Evolutionary conservation across 2,329 filamentous ascomycete species (phyloP), one percentile per base, ranked within the genome.

Genomic region (Penicillium sp.): DNA sequence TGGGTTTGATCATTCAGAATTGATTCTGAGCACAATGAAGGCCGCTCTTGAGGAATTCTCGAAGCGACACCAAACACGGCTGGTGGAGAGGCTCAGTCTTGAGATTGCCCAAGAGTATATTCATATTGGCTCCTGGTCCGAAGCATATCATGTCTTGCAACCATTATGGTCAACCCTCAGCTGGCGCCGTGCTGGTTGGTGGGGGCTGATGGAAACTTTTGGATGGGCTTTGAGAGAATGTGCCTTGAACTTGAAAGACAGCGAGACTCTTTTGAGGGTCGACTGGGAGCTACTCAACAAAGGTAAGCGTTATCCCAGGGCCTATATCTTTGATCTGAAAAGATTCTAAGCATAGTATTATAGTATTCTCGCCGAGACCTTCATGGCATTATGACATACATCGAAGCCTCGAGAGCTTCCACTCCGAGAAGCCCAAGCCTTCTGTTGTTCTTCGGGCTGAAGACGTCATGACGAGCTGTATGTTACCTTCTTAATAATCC

Each of bases 141-240:
- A 81, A 41, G 83, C 81, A 6, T 70, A 81, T 47, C 65, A 74
- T 22, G 69, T 80, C 2, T 70, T 86, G 18, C 70, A 70, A 31
- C 74, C 80, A 4, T 63, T 84, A 1, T 86, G 83, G 83, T 64
- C 78, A 36, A 73, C 65, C 9, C 77, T 81, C 64, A 75, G 71
- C n/a, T 86, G 83, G 83, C 78, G 84, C 41, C 69, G 68, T 39
- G 78, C 83, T 61, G 76, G 79, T n/a, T 86, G 83, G 83, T 82
- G 79, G 76, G 64, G 70, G 38, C 71, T 84, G 4, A 80, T 83
- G 55, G 74, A 74, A 47, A 76, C 79, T 36, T 76, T 84, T 36
- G 71, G 80, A 40, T 79, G 76, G 72, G 70, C 76, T 8, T 67
- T 85, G 33, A 74, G 82, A 54, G 75, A 81, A 51, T 82, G 80